Evolutionary conservation across 805 yeast genomes (phyloP), one percentile per base, ranked within the genome.

Genomic region (Candida ulmi): DNA sequence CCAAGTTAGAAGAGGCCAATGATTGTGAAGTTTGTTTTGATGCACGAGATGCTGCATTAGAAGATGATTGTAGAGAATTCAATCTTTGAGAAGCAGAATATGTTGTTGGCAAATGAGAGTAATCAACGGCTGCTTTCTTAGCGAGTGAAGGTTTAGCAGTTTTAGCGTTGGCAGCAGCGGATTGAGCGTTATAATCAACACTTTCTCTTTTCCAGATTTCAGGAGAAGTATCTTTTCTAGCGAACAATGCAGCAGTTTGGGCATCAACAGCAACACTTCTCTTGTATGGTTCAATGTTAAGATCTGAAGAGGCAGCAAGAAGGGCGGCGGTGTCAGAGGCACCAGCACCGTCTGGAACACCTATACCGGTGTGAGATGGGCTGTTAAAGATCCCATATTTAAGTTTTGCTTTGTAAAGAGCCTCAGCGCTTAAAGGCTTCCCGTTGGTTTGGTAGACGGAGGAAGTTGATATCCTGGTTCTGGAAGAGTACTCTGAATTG

Each of bases 291-390:
- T 72, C 74, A 29, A 82, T 75, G 2, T 78, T 70, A 33, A 80
- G 67, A 57, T 79, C 84, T 2, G 83, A 63, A 11, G 79, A 74
- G 7, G 85, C 75, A 2, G 93, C 95, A 45, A 83, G 66, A 39
- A 82, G 64, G 1, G 93, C 93, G 36, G 95, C 91, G 6, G 83
- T 76, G 55, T 80, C 88, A 13, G 86, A 74, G 23, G 88, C 86
- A 17, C 45, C 41, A 9, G 57, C 51, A 31, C 75, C 69, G 42
- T 80, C 71, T 44, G 75, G 71, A 24, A 82, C 83, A n/a, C 91
- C 90, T 6, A 78, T 62, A 11, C 70, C 62, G 4, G 47, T 44
- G 45, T 36, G 69, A 55, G 61, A 76, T 35, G 75, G 83, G 47
- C 71, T 65, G 34, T 68, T 63, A 62, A 67, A 82, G 28, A 76